Evolutionary conservation across 306 rosid genomes (phyloP).

Genomic region (Castanopsis chinensis): DNA sequence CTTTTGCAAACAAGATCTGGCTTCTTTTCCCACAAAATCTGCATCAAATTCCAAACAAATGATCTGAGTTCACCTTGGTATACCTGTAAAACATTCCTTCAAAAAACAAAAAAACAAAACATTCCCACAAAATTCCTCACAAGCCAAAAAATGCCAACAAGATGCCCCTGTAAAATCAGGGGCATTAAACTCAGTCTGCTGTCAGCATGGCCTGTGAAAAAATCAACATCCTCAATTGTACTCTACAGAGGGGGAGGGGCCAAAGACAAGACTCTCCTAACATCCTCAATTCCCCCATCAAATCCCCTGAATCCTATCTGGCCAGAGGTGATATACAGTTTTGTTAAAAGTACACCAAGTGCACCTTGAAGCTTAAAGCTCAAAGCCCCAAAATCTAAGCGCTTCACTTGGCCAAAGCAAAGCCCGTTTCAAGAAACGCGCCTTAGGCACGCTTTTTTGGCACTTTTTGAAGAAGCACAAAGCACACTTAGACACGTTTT

Average conservation of each 20-base stretch:
- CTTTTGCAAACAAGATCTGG: background rate
- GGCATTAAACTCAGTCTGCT: background rate
- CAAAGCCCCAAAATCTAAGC: too few species aligned
- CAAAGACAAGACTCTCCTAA: slow-evolving; percentile 15
- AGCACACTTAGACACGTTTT: too few species aligned
- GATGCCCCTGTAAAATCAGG: background rate
- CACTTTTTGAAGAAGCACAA: too few species aligned
- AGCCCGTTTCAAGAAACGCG: too few species aligned
- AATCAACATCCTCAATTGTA: background rate
- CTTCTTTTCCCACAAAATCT: slow-evolving; percentile 33
- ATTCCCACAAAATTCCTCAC: background rate
- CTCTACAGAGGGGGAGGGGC: background rate
- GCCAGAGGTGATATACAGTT: too few species aligned
- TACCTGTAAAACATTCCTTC: too few species aligned
- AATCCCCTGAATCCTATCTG: too few species aligned
- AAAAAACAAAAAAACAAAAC: background rate
- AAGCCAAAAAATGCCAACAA: background rate
- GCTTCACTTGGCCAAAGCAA: too few species aligned
- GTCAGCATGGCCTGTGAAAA: background rate
- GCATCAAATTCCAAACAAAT: slow-evolving; percentile 1
- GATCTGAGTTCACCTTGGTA: background rate
- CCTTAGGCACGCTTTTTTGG: too few species aligned
- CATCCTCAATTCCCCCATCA: too few species aligned
- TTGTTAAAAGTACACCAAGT: too few species aligned
- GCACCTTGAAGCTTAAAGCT: too few species aligned